phyloP scores from a whole-genome alignment of 1,139 yeast species.

The Meyerozyma athensensis region DNA sequence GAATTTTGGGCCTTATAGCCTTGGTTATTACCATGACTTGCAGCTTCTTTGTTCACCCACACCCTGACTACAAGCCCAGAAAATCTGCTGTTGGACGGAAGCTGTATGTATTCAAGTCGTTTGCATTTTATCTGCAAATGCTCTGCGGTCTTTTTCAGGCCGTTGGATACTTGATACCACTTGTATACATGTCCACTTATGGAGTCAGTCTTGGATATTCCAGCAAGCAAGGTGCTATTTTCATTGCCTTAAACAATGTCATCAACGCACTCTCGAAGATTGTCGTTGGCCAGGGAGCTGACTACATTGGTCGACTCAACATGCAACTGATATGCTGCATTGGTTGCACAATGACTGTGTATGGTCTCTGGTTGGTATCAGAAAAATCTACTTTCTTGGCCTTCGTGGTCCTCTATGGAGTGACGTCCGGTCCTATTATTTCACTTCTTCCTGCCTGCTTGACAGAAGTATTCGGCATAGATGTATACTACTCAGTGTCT shows the following conservation, averaged over 20 bases:
- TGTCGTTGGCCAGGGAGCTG: constrained; percentile 32
- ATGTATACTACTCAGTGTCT: neutral
- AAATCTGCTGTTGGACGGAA: constrained; percentile 10
- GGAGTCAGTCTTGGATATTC: constrained; percentile 31
- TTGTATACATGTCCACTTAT: constrained; percentile 39
- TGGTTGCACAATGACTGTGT: constrained; percentile 25
- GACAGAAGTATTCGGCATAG: constrained; percentile 34
- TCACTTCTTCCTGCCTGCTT: constrained; percentile 36
- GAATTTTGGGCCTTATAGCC: constrained; percentile 28
- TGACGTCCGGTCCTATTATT: constrained; percentile 34
- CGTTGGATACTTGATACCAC: constrained; percentile 38
- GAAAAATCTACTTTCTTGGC: constrained; percentile 25
- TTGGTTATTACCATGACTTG: constrained; percentile 14
- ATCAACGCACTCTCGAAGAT: constrained; percentile 37
- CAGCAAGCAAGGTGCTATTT: constrained; percentile 32
- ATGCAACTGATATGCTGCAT: constrained; percentile 32
- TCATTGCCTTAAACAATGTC: constrained; percentile 38
- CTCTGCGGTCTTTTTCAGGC: constrained; percentile 32
- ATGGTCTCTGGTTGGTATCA: constrained; percentile 31
- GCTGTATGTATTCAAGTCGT: constrained; percentile 15
- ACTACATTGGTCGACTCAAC: constrained; percentile 32
- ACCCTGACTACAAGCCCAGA: constrained; percentile 3
- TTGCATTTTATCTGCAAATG: constrained; percentile 23
- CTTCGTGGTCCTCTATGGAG: constrained; percentile 36
- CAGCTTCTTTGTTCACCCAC: constrained; percentile 16